These are phyloP conservation scores for Monosporascus sp. DNA, from an alignment of 2,329 filamentous ascomycete species.

Conservation along the genomic window DNA sequence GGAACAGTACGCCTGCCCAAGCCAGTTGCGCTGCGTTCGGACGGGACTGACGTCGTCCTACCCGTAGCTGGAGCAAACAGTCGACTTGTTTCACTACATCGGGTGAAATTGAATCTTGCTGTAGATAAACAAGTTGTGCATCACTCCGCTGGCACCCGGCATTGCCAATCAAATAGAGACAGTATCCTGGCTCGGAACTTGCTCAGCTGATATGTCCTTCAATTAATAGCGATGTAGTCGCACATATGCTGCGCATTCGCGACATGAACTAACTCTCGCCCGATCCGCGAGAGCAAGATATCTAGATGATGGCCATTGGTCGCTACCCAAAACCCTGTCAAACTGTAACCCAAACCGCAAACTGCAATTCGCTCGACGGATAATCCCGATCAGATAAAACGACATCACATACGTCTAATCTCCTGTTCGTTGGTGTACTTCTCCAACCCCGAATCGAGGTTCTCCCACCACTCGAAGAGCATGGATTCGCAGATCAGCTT, in stretches of 20 bases:
- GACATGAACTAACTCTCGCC: not conserved
- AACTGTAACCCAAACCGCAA: not conserved
- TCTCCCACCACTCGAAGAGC: conserved; percentile 96
- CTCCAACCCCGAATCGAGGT: conserved; percentile 74
- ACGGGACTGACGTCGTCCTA: not conserved
- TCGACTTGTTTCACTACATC: not conserved
- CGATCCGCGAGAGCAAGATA: not conserved
- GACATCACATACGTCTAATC: conserved; percentile 72
- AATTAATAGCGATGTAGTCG: not conserved
- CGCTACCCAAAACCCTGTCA: not conserved
- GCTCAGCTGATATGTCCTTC: not conserved
- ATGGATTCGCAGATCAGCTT: conserved; percentile 97
- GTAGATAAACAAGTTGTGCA: not conserved
- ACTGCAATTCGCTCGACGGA: not conserved
- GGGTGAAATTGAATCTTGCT: not conserved
- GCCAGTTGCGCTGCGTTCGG: not conserved
- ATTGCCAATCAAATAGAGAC: not conserved
- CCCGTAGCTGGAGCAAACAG: not conserved
- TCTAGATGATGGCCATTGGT: not conserved
- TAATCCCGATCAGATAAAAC: not conserved
- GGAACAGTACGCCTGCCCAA: not conserved
- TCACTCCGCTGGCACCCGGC: not conserved
- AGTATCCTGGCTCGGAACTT: not conserved
- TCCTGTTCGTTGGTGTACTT: conserved; percentile 81
- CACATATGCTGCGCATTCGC: not conserved